Base-by-base conservation (phyloP, 768 basidiomycete species). In the Lactarius hatsudake region DNA sequence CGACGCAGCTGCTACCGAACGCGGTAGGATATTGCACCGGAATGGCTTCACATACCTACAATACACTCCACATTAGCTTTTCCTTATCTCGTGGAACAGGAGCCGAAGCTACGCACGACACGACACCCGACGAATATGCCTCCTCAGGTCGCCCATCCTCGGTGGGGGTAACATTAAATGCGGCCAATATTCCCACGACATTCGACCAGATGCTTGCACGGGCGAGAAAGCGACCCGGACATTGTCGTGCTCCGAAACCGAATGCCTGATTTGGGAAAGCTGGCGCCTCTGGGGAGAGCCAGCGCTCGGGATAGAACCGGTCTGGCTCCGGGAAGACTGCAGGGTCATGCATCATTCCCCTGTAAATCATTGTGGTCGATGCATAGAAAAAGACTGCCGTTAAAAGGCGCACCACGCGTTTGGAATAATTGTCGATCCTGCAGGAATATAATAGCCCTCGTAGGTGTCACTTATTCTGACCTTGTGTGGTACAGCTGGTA, bases 21-120 rank as follows among this genome's bases (percentile, higher is more conserved):
- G 28, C 1, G 56, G 56, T 18, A 9, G 18, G 56, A 57, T 57
- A 23, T 57, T 30, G 34, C 56, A 57, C 8, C 18, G 30, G 56
- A 57, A 57, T n/a, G 32, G 56, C 32, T 57, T 34, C 17, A 57
- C 56, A 57, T 57, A 56, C 6, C 55, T 56, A 56, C 30, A 18
- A 32, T 56, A 56, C 6, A 4, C 17, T 28, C 13, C 5, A 40
- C 5, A 40, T 40, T 40, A 40, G 5, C 15, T 40, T 40, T 54
- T 12, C 9, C 8, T 40, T 17, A 6, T 40, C 4, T n/a, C 28
- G 1, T 54, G 23, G 53, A 54, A 54, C 2, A 5, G 15, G 15
- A 10, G 53, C 0, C 0, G 15, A 28, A 13, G n/a, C 51, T 3
- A 28, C 51, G n/a, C 51, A 53, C 51, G 51, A 53, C 0, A 53